Percentiles rank a stretch among this genome's conserved stretches.
Conservation (phyloP, 176 grass and related monocot genomes). For the Paspalum vaginatum region DNA sequence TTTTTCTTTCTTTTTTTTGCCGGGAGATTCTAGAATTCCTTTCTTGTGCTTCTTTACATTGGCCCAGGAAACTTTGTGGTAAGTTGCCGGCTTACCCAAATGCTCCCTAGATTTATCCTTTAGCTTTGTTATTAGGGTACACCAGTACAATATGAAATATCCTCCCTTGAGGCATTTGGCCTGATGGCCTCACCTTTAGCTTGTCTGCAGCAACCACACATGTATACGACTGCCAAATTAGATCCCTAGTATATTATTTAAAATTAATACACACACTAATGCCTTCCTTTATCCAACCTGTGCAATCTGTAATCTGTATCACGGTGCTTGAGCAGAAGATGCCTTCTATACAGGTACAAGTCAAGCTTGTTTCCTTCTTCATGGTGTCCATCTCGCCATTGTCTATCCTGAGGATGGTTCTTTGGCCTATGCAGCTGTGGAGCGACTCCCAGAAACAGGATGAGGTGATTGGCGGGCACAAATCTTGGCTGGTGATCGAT, state of each 20-base stretch:
- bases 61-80: conserved; percentile 35
- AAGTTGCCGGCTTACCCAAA: conserved; percentile 38
- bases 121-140: conserved; percentile 41
- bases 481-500: conserved; percentile 83
- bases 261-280: conserved; percentile 32
- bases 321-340: conserved; percentile 75
- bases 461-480: conserved; percentile 76
- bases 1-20: too few relatives aligned
- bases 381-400: conserved; percentile 17
- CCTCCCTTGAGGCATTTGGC: conserved; percentile 32
- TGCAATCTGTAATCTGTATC: conserved; percentile 33
- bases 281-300: conserved; percentile 46
- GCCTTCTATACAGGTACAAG: conserved; percentile 90
- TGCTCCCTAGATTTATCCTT: conserved; percentile 41
- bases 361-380: conserved; percentile 43
- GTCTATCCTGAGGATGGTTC: conserved; percentile 41
- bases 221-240: conserved; percentile 17
- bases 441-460: conserved; percentile 54
- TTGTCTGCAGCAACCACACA: conserved; percentile 35
- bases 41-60: conserved; percentile 22
- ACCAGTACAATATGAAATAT: conserved; percentile 48
- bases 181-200: conserved; percentile 39
- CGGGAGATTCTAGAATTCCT: neutral
- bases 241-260: conserved; percentile 39
- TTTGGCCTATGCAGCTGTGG: conserved; percentile 72